Conservation (phyloP, 73 alveolate species). For the Effrenium voratum region DNA sequence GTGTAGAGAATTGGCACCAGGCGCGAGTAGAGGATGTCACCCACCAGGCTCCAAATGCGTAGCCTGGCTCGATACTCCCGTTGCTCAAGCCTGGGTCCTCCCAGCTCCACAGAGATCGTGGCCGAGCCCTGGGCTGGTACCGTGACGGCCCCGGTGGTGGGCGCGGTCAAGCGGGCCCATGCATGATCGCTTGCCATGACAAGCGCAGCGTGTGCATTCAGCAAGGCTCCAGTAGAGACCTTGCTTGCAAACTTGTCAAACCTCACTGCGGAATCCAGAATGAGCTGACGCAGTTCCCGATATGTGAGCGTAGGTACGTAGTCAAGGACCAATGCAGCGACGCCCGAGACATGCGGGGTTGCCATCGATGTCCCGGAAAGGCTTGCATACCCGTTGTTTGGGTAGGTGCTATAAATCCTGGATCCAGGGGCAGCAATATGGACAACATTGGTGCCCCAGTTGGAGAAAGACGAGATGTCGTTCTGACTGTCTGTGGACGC, state of each 20-base stretch:
- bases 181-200: constrained; percentile 48
- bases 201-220: constrained; percentile 70
- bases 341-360: constrained; percentile 92
- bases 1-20: constrained; percentile 54
- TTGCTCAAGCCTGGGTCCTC: neutral
- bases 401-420: constrained; percentile 69
- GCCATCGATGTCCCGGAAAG: constrained; percentile 95
- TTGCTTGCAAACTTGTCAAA: constrained; percentile 34
- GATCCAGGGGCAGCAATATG: constrained; percentile 93
- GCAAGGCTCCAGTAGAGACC: constrained; percentile 38
- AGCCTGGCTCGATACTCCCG: constrained; percentile 63
- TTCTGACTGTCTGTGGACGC: constrained; percentile 27
- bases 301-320: neutral
- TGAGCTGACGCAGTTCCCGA: neutral
- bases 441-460: constrained; percentile 61
- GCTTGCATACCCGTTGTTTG: neutral
- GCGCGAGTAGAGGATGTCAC: constrained; percentile 44
- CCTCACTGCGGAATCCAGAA: constrained; percentile 52
- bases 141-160: constrained; percentile 13
- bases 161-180: constrained; percentile 46
- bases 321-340: constrained; percentile 85
- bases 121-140: constrained; percentile 59
- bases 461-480: constrained; percentile 64
- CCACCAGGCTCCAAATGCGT: constrained; percentile 5
- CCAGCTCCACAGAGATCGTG: neutral